phyloP scores from a whole-genome alignment of 352 stramenopile genomes.

The Peronospora tabacina region DNA sequence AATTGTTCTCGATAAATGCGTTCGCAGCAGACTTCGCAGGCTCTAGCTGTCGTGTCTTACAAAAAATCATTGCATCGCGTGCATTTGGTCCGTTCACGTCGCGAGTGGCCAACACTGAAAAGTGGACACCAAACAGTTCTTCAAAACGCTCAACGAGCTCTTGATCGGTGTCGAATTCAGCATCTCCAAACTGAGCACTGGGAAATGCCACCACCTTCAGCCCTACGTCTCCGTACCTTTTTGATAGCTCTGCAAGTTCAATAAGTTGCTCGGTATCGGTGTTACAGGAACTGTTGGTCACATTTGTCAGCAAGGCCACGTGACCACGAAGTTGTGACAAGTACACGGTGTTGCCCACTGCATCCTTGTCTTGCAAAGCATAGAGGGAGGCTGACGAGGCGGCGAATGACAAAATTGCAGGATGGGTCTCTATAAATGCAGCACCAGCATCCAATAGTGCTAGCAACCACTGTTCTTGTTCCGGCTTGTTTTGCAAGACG shows the following conservation, averaged over 20 bases:
- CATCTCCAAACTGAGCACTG: conserved; percentile 79
- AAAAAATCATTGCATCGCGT: conserved; percentile 68
- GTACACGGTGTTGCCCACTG: conserved; percentile 45
- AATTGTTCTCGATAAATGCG: conserved; percentile 85
- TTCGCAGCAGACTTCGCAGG: conserved; percentile 25
- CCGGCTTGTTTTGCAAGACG: conserved; percentile 20
- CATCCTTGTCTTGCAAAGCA: conserved; percentile 52
- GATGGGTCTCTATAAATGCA: conserved; percentile 35
- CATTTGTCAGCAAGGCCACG: conserved; percentile 64
- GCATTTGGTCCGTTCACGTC: conserved; percentile 84
- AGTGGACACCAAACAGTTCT: conserved; percentile 24
- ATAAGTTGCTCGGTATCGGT: conserved; percentile 56
- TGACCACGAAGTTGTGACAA: conserved; percentile 57
- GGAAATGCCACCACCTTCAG: conserved; percentile 75
- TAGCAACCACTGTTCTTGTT: conserved; percentile 44
- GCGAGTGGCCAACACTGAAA: conserved; percentile 57
- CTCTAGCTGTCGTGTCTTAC: conserved; percentile 60
- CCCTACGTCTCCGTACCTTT: conserved; percentile 46
- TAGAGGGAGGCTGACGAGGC: conserved; percentile 57
- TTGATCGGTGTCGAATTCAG: conserved; percentile 49
- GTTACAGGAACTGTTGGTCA: conserved; percentile 28
- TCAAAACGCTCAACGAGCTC: conserved; percentile 17
- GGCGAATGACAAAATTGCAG: conserved; percentile 24
- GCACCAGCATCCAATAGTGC: conserved; percentile 40
- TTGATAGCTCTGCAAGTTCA: conserved; percentile 56